Percentiles rank a stretch among this genome's conserved stretches.
Conservation (phyloP, 768 basidiomycete genomes). For the Boletus speciosus region DNA sequence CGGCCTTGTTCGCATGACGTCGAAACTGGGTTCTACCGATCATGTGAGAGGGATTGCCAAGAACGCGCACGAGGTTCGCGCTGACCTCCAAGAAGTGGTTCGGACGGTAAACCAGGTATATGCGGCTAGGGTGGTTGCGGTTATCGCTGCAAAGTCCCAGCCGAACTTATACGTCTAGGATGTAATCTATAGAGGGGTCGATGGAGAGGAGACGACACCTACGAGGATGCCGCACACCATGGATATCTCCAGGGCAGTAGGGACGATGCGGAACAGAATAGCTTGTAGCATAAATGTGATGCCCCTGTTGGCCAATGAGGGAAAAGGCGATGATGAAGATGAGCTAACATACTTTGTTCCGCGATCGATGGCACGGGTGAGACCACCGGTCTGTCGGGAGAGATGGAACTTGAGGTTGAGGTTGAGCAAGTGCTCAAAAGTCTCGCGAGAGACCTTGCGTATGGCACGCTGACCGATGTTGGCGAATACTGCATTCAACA, state of each 20-base stretch:
- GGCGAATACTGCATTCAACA: conserved; percentile 94
- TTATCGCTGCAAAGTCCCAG: conserved; percentile 94
- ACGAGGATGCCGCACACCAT: conserved; percentile 98
- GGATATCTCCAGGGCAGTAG: conserved; percentile 92
- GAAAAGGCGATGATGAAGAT: neutral
- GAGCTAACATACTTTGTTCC: conserved; percentile 78
- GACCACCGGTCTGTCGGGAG: conserved; percentile 88
- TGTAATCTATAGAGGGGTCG: neutral
- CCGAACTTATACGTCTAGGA: conserved; percentile 93
- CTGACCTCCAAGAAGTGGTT: conserved; percentile 93
- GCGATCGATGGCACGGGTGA: conserved; percentile 94
- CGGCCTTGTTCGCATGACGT: conserved; percentile 91
- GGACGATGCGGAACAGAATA: conserved; percentile 90
- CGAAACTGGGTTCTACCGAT: conserved; percentile 79
- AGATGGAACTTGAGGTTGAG: conserved; percentile 93
- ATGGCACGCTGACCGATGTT: conserved; percentile 93
- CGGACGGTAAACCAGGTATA: conserved; percentile 98
- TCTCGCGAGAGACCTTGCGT: conserved; percentile 91
- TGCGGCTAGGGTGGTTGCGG: conserved; percentile 74
- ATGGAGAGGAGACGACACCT: conserved; percentile 23
- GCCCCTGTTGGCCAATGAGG: conserved; percentile 51
- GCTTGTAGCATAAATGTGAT: conserved; percentile 94
- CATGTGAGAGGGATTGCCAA: neutral
- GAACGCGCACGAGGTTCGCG: neutral
- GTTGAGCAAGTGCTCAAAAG: conserved; percentile 89